phyloP scores from a whole-genome alignment of 768 basidiomycete genomes.

The Tephrocybe rancida region DNA sequence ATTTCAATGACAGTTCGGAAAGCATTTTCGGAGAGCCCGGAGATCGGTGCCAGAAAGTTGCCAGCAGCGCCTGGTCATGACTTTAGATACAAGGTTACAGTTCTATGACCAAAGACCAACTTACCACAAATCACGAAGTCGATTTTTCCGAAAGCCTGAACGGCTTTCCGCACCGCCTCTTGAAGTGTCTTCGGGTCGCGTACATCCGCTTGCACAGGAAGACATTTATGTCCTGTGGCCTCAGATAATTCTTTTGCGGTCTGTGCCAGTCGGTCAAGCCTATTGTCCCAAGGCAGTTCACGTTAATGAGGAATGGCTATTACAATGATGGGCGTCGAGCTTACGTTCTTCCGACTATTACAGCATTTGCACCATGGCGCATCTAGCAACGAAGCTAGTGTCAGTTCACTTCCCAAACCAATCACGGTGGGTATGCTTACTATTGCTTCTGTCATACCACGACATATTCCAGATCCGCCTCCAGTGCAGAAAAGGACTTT shows the following conservation, averaged over 20 bases:
- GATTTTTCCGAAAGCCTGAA: constrained; percentile 80
- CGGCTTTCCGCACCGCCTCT: constrained; percentile 73
- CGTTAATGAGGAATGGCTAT: neutral
- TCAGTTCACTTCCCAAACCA: neutral
- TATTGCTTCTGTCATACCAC: constrained; percentile 81
- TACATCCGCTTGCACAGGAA: constrained; percentile 82
- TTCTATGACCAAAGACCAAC: constrained; percentile 18
- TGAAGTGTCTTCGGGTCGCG: constrained; percentile 71
- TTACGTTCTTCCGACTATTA: constrained; percentile 88
- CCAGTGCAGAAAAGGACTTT: constrained; percentile 93
- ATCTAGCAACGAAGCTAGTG: constrained; percentile 47
- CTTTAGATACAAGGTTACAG: neutral
- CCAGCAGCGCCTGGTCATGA: constrained; percentile 79
- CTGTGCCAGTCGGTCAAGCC: constrained; percentile 69
- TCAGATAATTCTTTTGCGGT: constrained; percentile 72
- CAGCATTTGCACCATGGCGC: constrained; percentile 79
- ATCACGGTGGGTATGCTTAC: constrained; percentile 42
- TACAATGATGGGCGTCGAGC: constrained; percentile 23
- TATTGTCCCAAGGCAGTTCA: constrained; percentile 26
- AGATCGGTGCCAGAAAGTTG: constrained; percentile 91
- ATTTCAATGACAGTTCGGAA: constrained; percentile 94
- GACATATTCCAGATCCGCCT: constrained; percentile 92
- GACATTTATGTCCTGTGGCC: constrained; percentile 69
- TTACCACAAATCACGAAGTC: constrained; percentile 95
- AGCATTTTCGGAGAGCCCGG: constrained; percentile 82